These are phyloP conservation scores for Corylus heterophylla DNA, from an alignment of 306 rosid genomes.

Conservation along the genomic window DNA sequence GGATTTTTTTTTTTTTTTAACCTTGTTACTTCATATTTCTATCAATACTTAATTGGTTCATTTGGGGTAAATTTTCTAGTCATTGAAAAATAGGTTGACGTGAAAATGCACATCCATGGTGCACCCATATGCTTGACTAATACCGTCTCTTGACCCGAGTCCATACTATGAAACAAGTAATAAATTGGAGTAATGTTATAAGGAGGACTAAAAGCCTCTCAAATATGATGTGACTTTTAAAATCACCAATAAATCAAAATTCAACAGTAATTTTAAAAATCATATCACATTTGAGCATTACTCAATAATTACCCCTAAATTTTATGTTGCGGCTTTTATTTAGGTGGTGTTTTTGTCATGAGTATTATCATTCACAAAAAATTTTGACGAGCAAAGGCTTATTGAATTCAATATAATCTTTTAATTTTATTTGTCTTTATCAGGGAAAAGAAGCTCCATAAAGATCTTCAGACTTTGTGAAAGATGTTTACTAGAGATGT, in stretches of 20 bases:
- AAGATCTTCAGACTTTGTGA: background rate
- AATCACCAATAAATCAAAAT: no score
- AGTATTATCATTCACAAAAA: no score
- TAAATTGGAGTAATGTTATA: no score
- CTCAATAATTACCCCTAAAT: no score
- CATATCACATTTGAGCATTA: no score
- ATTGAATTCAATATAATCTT: background rate
- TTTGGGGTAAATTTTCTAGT: background rate
- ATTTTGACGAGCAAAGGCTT: background rate
- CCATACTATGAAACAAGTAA: background rate
- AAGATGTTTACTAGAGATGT: no score
- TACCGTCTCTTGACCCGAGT: background rate
- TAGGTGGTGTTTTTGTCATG: no score
- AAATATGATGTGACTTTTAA: no score
- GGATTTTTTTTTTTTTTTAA: background rate
- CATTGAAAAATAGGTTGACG: background rate
- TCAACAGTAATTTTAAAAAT: no score
- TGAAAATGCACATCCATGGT: background rate
- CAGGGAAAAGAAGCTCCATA: background rate
- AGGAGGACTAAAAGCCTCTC: no score
- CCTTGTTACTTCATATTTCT: no score
- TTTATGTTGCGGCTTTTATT: no score
- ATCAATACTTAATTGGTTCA: background rate
- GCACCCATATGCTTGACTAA: background rate
- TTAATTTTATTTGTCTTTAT: background rate